A percentile compares a stretch with the other conserved stretches of the same genome.
Conservation (phyloP, 1,284 basidiomycete species). For the Leccinum variabile region DNA sequence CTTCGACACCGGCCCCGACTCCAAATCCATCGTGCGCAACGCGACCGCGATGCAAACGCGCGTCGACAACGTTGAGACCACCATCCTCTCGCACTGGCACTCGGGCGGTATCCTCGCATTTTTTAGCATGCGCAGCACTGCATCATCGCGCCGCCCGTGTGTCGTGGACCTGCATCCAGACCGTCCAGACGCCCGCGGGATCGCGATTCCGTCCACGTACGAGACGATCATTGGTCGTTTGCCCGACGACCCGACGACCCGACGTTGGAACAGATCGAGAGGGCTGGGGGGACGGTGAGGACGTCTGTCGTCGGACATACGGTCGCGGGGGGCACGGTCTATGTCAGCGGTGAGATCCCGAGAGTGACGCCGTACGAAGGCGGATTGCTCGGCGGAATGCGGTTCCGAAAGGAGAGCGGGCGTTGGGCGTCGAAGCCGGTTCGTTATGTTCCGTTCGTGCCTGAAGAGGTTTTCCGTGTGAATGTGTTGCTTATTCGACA, state of each 20-base stretch:
- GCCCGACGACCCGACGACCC: constrained; percentile 59
- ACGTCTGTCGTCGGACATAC: constrained; percentile 58
- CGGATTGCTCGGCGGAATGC: constrained; percentile 65
- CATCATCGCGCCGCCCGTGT: constrained; percentile 29
- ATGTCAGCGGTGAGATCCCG: constrained; percentile 80
- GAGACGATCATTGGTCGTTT: constrained; percentile 60
- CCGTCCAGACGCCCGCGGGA: constrained; percentile 71
- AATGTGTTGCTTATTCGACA: constrained; percentile 25
- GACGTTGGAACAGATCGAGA: constrained; percentile 58
- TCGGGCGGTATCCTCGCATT: constrained; percentile 70
- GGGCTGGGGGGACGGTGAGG: constrained; percentile 56
- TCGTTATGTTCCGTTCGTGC: constrained; percentile 13
- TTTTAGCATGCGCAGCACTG: constrained; percentile 46
- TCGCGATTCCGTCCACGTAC: constrained; percentile 59
- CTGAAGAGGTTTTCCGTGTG: background rate
- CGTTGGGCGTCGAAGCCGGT: constrained; percentile 67
- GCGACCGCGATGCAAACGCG: constrained; percentile 58
- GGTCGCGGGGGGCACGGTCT: constrained; percentile 60
- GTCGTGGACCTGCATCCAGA: constrained; percentile 74
- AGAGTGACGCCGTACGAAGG: constrained; percentile 65
- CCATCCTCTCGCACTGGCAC: constrained; percentile 84
- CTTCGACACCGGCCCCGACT: constrained; percentile 83
- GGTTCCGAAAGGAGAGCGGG: constrained; percentile 53
- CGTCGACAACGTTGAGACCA: constrained; percentile 54
- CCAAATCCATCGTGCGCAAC: constrained; percentile 69